These are phyloP conservation scores for Candida dubliniensis DNA, from an alignment of 1,139 yeast species.

Conservation along the genomic window DNA sequence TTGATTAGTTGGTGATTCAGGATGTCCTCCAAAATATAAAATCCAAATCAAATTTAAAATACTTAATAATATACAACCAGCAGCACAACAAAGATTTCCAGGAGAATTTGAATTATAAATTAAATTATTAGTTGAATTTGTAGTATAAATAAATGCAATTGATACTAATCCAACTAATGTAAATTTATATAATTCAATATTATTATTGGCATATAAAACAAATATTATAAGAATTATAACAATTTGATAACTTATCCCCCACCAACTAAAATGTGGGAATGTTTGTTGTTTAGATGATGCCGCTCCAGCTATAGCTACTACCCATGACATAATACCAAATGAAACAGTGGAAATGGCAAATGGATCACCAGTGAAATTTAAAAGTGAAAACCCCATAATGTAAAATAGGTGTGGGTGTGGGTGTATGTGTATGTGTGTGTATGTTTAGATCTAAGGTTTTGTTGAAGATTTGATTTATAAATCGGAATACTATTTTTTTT, in stretches of 20 bases:
- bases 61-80: constrained; percentile 83
- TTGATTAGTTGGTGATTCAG: constrained; percentile 75
- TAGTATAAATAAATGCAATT: constrained; percentile 74
- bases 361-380: constrained; percentile 65
- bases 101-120: constrained; percentile 66
- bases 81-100: constrained; percentile 81
- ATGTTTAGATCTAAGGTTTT: not conserved
- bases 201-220: constrained; percentile 63
- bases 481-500: too few relatives aligned
- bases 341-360: constrained; percentile 69
- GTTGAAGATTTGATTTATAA: too few relatives aligned
- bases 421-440: not conserved
- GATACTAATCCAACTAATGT: constrained; percentile 58
- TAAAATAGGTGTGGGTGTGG: too few relatives aligned
- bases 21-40: constrained; percentile 81
- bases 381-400: constrained; percentile 40
- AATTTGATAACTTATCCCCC: constrained; percentile 90
- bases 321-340: constrained; percentile 70
- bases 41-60: constrained; percentile 83
- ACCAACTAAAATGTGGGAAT: constrained; percentile 90
- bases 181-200: constrained; percentile 69
- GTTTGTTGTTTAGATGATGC: constrained; percentile 53
- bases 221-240: constrained; percentile 56
- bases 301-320: constrained; percentile 84
- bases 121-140: constrained; percentile 78